These are phyloP conservation scores for Entelexis sorbosivorans DNA, from an alignment of 1,139 yeast genomes.

Conservation along the genomic window DNA sequence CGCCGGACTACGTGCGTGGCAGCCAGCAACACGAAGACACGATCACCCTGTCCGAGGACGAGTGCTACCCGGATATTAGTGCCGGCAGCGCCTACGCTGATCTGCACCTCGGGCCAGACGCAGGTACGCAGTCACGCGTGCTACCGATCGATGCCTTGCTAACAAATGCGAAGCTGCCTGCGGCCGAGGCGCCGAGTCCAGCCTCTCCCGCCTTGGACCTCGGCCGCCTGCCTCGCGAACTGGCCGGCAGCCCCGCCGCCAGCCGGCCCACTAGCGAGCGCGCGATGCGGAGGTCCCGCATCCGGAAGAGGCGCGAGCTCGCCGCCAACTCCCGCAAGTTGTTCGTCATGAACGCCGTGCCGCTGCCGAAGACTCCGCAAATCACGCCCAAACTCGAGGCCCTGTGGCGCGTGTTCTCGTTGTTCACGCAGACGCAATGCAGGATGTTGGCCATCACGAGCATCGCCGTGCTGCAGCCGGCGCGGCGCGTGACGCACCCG, in stretches of 20 bases:
- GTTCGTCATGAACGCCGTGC: background rate
- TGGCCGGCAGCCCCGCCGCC: too few relatives aligned
- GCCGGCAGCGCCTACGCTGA: background rate
- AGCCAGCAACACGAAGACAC: background rate
- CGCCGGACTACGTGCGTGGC: too few relatives aligned
- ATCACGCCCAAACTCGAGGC: background rate
- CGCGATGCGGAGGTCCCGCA: too few relatives aligned
- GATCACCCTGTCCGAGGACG: background rate
- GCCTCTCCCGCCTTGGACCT: too few relatives aligned
- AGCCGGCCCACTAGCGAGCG: too few relatives aligned
- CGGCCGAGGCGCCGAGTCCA: background rate
- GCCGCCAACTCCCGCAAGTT: background rate
- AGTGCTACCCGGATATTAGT: background rate
- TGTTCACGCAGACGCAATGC: background rate
- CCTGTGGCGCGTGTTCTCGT: background rate
- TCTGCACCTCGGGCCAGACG: too few relatives aligned
- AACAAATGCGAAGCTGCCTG: too few relatives aligned
- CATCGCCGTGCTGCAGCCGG: constrained; percentile 3
- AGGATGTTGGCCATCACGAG: background rate
- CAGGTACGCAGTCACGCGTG: background rate
- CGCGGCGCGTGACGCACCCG: constrained; percentile 8
- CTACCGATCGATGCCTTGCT: too few relatives aligned
- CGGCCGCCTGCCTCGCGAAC: too few relatives aligned
- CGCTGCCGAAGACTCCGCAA: background rate
- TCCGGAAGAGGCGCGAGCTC: too few relatives aligned